phyloP scores from a whole-genome alignment of 1,284 basidiomycete species.

The Coriolopsis trogii region DNA sequence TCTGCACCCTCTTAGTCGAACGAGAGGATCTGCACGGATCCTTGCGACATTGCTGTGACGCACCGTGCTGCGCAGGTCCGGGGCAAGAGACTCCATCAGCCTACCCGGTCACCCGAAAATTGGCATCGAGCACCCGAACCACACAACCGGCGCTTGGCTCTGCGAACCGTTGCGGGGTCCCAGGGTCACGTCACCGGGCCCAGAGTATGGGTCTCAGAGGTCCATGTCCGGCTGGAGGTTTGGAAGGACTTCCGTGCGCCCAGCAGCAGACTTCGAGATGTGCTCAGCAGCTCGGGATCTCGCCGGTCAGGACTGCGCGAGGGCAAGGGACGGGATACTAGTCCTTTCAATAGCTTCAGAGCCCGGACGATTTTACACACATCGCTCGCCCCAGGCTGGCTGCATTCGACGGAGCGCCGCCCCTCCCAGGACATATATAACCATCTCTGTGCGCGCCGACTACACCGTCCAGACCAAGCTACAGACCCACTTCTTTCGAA shows the following conservation, averaged over 20 bases:
- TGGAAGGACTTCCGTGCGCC: background rate
- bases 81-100: no score
- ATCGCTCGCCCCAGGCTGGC: background rate
- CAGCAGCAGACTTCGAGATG: background rate
- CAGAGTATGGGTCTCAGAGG: conserved; percentile 1
- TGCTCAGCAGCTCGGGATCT: background rate
- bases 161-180: conserved; percentile 3
- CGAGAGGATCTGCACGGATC: conserved; percentile 2
- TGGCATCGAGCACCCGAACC: background rate
- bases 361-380: no score
- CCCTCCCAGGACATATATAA: conserved; percentile 6
- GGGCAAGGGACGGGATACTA: no score
- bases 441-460: conserved; percentile 2
- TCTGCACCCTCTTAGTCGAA: conserved; percentile 7
- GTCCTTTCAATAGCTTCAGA: no score
- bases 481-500: conserved; percentile 39
- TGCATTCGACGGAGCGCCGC: conserved; percentile 15
- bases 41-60: background rate
- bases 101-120: no score
- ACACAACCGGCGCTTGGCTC: conserved; percentile 3
- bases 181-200: conserved; percentile 5
- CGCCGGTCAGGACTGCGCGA: no score
- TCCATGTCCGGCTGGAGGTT: background rate
- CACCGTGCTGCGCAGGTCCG: background rate
- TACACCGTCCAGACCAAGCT: conserved; percentile 9